Conservation (phyloP, 1,139 yeast species). For the Pichia terricola region DNA sequence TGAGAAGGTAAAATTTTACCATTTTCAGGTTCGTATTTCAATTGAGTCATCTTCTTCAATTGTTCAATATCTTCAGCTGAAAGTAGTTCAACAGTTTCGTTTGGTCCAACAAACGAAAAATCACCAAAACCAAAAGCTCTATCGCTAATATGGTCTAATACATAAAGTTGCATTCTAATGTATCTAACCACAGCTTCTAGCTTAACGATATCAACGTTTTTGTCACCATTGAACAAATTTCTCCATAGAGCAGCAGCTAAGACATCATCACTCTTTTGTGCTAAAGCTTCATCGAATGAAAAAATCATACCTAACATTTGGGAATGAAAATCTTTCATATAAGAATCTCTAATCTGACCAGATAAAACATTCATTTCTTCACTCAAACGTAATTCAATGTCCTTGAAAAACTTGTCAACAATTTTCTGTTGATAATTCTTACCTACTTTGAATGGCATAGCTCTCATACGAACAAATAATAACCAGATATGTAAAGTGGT, state of each 20-base stretch:
- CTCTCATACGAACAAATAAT: conserved; percentile 88
- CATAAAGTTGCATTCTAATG: conserved; percentile 81
- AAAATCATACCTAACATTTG: conserved; percentile 85
- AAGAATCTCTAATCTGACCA: conserved; percentile 76
- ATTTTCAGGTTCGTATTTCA: conserved; percentile 34
- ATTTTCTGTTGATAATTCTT: conserved; percentile 85
- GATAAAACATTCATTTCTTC: conserved; percentile 79
- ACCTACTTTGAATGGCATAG: conserved; percentile 85
- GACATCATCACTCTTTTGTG: conserved; percentile 67
- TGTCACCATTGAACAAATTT: conserved; percentile 79
- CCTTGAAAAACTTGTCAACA: conserved; percentile 81
- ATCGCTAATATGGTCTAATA: conserved; percentile 75
- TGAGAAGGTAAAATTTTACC: conserved; percentile 51
- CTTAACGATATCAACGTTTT: conserved; percentile 71
- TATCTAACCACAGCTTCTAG: conserved; percentile 83
- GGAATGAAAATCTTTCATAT: conserved; percentile 81
- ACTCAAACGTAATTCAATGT: conserved; percentile 76
- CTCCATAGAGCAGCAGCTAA: conserved; percentile 88
- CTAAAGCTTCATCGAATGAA: conserved; percentile 88
- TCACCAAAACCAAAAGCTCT: conserved; percentile 89
- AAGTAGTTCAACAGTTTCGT: conserved; percentile 65
- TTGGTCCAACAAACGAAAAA: conserved; percentile 79
- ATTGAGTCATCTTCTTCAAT: conserved; percentile 26
- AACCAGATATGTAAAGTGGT: conserved; percentile 91
- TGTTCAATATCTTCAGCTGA: conserved; percentile 50